These are phyloP conservation scores for Lagerstroemia speciosa DNA, from an alignment of 345 rosid genomes.

Conservation along the genomic window DNA sequence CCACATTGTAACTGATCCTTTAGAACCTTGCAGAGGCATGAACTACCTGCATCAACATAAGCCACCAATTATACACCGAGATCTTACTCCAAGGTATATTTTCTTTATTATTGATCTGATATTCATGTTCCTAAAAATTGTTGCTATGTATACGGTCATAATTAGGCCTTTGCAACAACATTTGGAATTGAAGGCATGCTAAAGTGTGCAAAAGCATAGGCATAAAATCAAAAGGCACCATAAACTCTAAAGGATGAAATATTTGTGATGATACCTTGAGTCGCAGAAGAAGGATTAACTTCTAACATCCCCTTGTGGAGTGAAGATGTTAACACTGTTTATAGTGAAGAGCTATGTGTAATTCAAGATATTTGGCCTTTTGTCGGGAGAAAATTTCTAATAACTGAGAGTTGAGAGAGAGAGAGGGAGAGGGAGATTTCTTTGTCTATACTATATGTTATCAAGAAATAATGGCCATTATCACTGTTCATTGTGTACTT, in stretches of 20 bases:
- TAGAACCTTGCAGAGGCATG: slow-evolving; percentile 42
- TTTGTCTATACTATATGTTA: neutral
- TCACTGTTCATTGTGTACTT: neutral
- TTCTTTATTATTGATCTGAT: neutral
- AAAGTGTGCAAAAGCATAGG: no score
- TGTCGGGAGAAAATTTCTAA: neutral
- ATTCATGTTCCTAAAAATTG: neutral
- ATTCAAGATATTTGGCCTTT: neutral
- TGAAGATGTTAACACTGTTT: neutral
- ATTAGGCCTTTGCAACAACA: neutral
- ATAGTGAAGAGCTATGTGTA: neutral
- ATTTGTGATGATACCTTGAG: neutral
- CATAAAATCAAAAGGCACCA: neutral
- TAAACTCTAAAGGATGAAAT: neutral
- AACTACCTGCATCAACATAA: slow-evolving; percentile 64
- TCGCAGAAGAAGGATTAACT: neutral
- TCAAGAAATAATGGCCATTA: neutral
- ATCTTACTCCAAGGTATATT: slow-evolving; percentile 52
- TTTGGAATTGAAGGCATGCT: no score
- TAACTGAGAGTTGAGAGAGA: neutral
- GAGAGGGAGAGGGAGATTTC: neutral
- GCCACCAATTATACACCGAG: slow-evolving; percentile 52
- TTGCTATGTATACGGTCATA: neutral
- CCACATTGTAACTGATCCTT: neutral
- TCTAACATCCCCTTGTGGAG: neutral